Percentiles rank a stretch among this genome's conserved stretches.
phyloP scores from a whole-genome alignment of 2,329 filamentous ascomycete species.

The Lithohypha guttulata region DNA sequence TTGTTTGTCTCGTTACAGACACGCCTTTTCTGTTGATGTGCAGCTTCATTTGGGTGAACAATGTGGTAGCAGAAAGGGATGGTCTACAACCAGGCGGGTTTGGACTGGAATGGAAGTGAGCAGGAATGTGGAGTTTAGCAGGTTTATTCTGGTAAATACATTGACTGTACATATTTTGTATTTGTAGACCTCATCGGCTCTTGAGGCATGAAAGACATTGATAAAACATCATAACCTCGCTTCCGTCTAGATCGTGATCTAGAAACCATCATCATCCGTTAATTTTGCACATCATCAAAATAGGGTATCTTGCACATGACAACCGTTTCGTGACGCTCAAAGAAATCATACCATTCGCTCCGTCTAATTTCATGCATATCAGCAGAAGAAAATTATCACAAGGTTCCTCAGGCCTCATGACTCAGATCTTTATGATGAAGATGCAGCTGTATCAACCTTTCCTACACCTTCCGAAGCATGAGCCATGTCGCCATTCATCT shows the following conservation, averaged over 20 bases:
- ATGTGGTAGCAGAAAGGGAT: no score
- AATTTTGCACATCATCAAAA: slow-evolving; percentile 4
- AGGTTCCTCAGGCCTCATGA: slow-evolving; percentile 2
- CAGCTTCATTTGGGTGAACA: no score
- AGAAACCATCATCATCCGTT: neutral
- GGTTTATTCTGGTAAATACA: neutral
- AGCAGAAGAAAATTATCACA: neutral
- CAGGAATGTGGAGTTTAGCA: no score
- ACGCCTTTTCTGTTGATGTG: no score
- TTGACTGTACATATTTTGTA: no score
- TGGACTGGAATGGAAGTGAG: no score
- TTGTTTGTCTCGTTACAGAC: no score
- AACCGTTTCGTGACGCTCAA: slow-evolving; percentile 3
- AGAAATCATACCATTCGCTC: neutral
- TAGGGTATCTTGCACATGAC: slow-evolving; percentile 8
- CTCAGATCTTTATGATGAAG: neutral
- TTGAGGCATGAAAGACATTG: no score
- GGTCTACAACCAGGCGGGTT: no score
- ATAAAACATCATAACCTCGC: no score
- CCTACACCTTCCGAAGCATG: slow-evolving; percentile 14
- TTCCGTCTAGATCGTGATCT: neutral
- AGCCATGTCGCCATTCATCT: slow-evolving; percentile 17
- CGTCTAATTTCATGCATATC: neutral
- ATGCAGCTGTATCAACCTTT: neutral
- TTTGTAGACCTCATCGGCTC: no score